Evolutionary conservation across 345 rosid species (phyloP).

Genomic region (Boechera stricta): DNA sequence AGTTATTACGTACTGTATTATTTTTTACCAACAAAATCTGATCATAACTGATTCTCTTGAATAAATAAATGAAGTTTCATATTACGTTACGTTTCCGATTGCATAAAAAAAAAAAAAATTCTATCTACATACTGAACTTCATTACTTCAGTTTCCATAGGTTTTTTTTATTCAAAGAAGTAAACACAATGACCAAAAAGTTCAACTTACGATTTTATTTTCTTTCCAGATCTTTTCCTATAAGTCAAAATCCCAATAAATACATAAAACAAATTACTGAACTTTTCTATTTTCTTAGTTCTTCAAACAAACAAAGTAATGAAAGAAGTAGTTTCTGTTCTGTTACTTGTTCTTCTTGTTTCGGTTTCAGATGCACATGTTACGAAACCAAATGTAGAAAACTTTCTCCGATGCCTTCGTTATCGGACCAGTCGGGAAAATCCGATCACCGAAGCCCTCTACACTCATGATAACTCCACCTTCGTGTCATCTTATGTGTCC

Average conservation of each 20-base stretch:
- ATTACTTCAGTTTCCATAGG: slow-evolving; percentile 10
- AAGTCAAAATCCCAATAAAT: background rate
- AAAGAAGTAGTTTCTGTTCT: slow-evolving; percentile 8
- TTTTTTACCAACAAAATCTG: too few species aligned
- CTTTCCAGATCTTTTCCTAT: background rate
- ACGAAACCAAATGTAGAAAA: background rate
- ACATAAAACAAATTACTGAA: background rate
- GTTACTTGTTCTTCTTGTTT: slow-evolving; percentile 26
- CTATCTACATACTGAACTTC: background rate
- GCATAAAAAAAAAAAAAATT: background rate
- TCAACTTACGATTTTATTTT: background rate
- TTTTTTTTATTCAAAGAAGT: slow-evolving; percentile 2
- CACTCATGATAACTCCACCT: slow-evolving; percentile 29
- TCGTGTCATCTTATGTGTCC: slow-evolving; percentile 26
- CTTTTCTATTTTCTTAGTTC: background rate
- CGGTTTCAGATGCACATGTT: slow-evolving; percentile 16
- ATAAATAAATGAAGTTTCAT: too few species aligned
- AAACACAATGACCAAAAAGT: background rate
- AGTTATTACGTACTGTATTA: too few species aligned
- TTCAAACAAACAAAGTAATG: slow-evolving; percentile 16
- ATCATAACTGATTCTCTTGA: too few species aligned
- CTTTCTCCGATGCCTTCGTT: slow-evolving; percentile 27
- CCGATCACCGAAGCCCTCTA: slow-evolving; percentile 28
- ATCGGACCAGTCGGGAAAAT: background rate
- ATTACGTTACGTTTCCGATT: background rate